A percentile compares a stretch with the other conserved stretches of the same genome.
Evolutionary conservation across 768 basidiomycete genomes (phyloP).

Genomic region (Trametes elegans): DNA sequence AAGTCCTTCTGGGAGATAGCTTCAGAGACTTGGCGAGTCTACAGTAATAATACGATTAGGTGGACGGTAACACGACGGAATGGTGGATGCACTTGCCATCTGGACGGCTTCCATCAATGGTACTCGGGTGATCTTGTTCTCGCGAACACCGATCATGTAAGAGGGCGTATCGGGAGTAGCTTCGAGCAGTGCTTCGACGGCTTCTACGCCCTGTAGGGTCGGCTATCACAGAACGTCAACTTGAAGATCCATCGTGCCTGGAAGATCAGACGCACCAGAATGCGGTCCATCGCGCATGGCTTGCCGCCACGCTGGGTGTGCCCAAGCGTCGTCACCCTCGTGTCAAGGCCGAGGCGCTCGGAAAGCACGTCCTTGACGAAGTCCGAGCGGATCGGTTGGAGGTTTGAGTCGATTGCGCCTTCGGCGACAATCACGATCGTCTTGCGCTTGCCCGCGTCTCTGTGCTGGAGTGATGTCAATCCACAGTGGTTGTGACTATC

Average conservation of each 20-base stretch:
- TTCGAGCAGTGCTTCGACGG: conserved; percentile 83
- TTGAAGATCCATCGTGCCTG: not conserved
- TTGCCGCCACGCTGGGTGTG: conserved; percentile 95
- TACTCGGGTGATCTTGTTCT: conserved; percentile 93
- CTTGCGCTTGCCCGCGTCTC: conserved; percentile 90
- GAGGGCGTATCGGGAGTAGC: conserved; percentile 89
- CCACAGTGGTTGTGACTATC: not conserved
- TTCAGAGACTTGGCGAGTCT: conserved; percentile 85
- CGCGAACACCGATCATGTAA: conserved; percentile 94
- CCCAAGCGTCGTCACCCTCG: conserved; percentile 93
- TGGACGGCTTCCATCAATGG: conserved; percentile 92
- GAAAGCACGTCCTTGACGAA: conserved; percentile 88
- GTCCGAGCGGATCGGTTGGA: conserved; percentile 90
- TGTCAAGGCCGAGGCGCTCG: conserved; percentile 87
- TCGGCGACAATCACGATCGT: conserved; percentile 99
- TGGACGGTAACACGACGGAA: not conserved
- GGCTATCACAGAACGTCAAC: conserved; percentile 49
- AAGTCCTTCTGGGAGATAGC: conserved; percentile 87
- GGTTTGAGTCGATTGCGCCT: conserved; percentile 83
- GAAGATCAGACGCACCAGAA: conserved; percentile 61
- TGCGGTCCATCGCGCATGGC: conserved; percentile 91
- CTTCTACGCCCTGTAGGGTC: conserved; percentile 94
- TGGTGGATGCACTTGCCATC: conserved; percentile 47
- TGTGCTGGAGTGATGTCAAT: conserved; percentile 57
- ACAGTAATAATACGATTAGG: too few species aligned